Base-by-base conservation (phyloP, 1,139 yeast species). In the Hansenula sp. region DNA sequence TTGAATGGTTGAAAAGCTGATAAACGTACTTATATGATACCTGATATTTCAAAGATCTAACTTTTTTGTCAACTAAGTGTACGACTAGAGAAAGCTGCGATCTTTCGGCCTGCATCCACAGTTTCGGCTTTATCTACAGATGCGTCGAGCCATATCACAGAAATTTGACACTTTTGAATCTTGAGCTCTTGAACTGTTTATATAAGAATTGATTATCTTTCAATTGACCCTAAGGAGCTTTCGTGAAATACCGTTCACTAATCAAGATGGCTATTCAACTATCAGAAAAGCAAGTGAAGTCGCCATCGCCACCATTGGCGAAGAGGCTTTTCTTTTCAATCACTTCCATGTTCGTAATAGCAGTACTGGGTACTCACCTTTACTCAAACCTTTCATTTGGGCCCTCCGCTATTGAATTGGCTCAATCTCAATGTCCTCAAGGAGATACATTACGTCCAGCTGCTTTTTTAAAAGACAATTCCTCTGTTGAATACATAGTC, bases 401-500 rank as follows among this genome's bases (percentile, higher is more conserved):
- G 9, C 25, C 25, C 9, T 21, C 25, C 9, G 5, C 25, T 21
- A 21, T 21, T 9, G 25, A 21, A 21, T 9, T 21, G 5, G 25
- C 25, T 9, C 25, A 21, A 21, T 21, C 25, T 6, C 5, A 21
- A 21, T 49, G 53, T 36, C 47, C 50, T 12, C 25, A 44, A 5
- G 50, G 51, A 10, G 17, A 34, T 2, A 48, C 52, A 9, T 8
- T 50, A 4, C 51, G 56, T 15, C 58, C 58, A 13, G 41, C 43
- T 28, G 44, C 54, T 5, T 53, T 47, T 38, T 17, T 47, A 7
- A 25, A 40, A 2, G 55, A 48, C 35, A 41, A 47, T 13, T 45
- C 55, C 1, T 36, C 61, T 2, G 43, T 59, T 18, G 58, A 56
- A 19, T 44, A 47, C 42, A 56, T 61, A 40, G 48, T 60, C 29